Base-by-base conservation (phyloP, 2,329 filamentous ascomycete species). In the Cercospora sp. region DNA sequence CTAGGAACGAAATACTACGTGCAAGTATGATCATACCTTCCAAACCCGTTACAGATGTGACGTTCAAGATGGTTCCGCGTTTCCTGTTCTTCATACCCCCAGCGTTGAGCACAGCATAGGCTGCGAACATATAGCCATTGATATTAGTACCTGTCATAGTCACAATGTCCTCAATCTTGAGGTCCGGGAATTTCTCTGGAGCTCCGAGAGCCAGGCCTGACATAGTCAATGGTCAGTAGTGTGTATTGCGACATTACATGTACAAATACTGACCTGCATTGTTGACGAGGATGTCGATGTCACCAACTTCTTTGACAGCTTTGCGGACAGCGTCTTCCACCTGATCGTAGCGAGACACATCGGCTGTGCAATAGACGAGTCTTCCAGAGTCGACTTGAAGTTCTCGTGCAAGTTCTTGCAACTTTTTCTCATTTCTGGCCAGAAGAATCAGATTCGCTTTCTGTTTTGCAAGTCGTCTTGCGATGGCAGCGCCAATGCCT, bases 61-160 rank as follows among this genome's bases (percentile, higher is more conserved):
- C 74, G 68, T 85, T 85, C 0, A 86, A 69, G 28, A 85, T 84
- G 1, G 81, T 84, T 1, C 82, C 83, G 12, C 69, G 66, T 31
- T 79, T 79, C 26, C 62, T 62, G 0, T 76, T 73, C 9, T 74
- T 69, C 66, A 80, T 77, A 79, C 84, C 83, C 30, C 76, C 77
- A 3, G 75, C 73, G 55, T 84, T 85, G 2, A 85, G 77, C 0
- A 82, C 82, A 0, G 80, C 78, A 67, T 85, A 79, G 0, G 83
- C 80, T 0, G 78, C 78, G 58, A 79, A 83, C 80, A 85, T 83
- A 71, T 79, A 77, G 2, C 84, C 83, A 65, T 81, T 81, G 66
- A 85, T 79, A 67, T 85, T 85, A 0, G 83, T 85, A 51, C 75
- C 74, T 53, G 80, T 81, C 82, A 85, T 85, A 3, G 79, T 80